Evolutionary conservation across 2,329 filamentous ascomycete species (phyloP).

Genomic region (Diaporthe citriasiana): DNA sequence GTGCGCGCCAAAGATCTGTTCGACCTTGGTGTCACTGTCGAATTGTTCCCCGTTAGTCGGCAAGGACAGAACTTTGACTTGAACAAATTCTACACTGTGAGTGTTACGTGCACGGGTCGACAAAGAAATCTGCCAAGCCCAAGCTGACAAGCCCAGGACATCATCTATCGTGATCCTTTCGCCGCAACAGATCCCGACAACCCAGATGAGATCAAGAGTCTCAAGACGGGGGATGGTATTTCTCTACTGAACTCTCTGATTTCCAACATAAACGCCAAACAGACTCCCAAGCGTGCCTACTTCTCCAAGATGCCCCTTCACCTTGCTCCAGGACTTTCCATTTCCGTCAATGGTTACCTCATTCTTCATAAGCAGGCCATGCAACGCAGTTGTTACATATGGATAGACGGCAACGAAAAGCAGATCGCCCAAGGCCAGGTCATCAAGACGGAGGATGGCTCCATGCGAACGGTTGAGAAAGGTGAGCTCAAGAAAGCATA

Average conservation of each 20-base stretch:
- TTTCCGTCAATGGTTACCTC: constrained; percentile 95
- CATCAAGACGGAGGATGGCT: constrained; percentile 82
- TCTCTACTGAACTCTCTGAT: constrained; percentile 84
- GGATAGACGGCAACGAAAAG: constrained; percentile 79
- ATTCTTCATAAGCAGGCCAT: constrained; percentile 87
- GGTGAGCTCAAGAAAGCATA: constrained; percentile 90
- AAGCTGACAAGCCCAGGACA: constrained; percentile 70
- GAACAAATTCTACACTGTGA: constrained; percentile 90
- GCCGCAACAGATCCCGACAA: constrained; percentile 75
- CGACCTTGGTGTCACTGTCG: constrained; percentile 91
- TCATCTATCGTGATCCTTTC: constrained; percentile 83
- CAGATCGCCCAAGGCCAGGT: constrained; percentile 85
- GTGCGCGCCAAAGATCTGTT: constrained; percentile 95
- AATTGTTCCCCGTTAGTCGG: constrained; percentile 90
- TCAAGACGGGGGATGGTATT: constrained; percentile 80
- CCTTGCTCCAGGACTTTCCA: constrained; percentile 84
- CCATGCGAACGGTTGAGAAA: constrained; percentile 81
- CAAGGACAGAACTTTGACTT: constrained; percentile 81
- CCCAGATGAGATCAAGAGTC: constrained; percentile 70
- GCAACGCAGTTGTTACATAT: constrained; percentile 88
- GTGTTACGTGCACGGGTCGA: constrained; percentile 44
- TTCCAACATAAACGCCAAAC: constrained; percentile 91
- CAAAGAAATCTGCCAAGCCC: neutral
- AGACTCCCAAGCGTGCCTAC: constrained; percentile 85
- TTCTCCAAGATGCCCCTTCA: constrained; percentile 92